Conservation (phyloP, 257 asterid genomes). For the Salvia miltiorrhiza region DNA sequence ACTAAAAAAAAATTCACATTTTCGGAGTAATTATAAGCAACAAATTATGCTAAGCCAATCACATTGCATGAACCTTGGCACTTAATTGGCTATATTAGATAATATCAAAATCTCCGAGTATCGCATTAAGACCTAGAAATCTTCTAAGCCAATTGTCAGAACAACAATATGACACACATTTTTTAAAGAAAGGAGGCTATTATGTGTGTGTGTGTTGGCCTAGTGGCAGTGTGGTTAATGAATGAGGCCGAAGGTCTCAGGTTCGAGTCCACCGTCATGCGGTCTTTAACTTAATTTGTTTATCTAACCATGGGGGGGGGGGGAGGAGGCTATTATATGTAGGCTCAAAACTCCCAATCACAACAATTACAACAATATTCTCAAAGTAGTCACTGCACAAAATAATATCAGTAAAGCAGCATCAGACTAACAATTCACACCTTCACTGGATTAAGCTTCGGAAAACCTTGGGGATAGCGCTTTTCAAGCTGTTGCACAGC, state of each 20-base stretch:
- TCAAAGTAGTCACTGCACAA: slow-evolving; percentile 2
- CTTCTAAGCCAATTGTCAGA: background rate
- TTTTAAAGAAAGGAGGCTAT: background rate
- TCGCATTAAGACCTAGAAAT: background rate
- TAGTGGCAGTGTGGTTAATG: too few species aligned
- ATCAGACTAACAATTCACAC: slow-evolving; percentile 34
- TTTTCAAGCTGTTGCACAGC: slow-evolving; percentile 86
- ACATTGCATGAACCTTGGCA: slow-evolving; percentile 9
- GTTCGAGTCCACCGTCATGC: too few species aligned
- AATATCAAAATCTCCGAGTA: background rate
- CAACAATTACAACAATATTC: background rate
- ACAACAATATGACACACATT: background rate
- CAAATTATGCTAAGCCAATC: background rate
- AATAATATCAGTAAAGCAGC: slow-evolving; percentile 12
- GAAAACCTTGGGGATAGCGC: slow-evolving; percentile 89
- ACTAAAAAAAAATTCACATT: background rate
- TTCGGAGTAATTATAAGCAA: background rate
- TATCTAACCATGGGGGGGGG: too few species aligned
- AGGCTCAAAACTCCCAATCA: slow-evolving; percentile 1
- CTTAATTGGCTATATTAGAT: background rate
- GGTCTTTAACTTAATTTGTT: too few species aligned
- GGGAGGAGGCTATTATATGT: background rate
- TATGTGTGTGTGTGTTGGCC: too few species aligned
- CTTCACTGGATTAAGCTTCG: slow-evolving; percentile 89
- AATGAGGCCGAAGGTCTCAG: too few species aligned